Percentiles rank a stretch among this genome's conserved stretches.
These are phyloP conservation scores for Aspergillus egyptiacus DNA, from an alignment of 495 filamentous ascomycete genomes.

Conservation along the genomic window DNA sequence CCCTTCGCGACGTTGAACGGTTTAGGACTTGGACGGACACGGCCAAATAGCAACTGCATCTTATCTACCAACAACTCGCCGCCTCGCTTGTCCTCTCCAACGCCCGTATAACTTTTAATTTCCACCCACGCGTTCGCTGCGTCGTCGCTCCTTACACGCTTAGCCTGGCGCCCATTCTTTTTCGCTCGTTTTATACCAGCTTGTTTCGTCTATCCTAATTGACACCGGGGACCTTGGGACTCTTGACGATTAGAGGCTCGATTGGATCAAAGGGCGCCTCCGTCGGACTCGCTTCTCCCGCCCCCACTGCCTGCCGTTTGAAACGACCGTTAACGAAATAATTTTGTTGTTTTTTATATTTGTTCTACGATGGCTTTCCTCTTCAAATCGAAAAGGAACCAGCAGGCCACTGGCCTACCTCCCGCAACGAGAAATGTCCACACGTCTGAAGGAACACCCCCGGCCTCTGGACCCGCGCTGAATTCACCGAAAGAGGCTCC, in stretches of 20 bases:
- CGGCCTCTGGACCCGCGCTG: slow-evolving; percentile 20
- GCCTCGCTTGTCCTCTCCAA: no score
- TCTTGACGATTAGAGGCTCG: slow-evolving; percentile 5
- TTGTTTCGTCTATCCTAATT: slow-evolving; percentile 4
- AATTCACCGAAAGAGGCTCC: slow-evolving; percentile 42
- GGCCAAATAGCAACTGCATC: background rate
- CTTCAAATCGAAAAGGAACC: slow-evolving; percentile 57
- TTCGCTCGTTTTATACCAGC: background rate
- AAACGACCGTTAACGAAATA: slow-evolving; percentile 38
- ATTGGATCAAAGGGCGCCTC: slow-evolving; percentile 1
- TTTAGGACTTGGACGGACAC: slow-evolving; percentile 8
- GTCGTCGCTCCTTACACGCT: slow-evolving; percentile 13
- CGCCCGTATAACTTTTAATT: slow-evolving; percentile 10
- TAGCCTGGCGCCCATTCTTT: slow-evolving; percentile 15
- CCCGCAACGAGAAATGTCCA: slow-evolving; percentile 48
- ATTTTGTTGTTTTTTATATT: slow-evolving; percentile 4
- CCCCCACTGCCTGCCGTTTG: slow-evolving; percentile 17
- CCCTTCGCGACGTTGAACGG: slow-evolving; percentile 16
- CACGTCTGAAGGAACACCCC: slow-evolving; percentile 40
- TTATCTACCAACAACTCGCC: background rate
- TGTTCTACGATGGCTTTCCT: slow-evolving; percentile 53
- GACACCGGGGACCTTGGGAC: background rate
- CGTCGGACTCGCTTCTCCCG: background rate
- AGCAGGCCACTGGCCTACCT: slow-evolving; percentile 44
- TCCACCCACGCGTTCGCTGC: slow-evolving; percentile 9